phyloP scores from a whole-genome alignment of 306 rosid genomes.

The Ammopiptanthus mongolicus region DNA sequence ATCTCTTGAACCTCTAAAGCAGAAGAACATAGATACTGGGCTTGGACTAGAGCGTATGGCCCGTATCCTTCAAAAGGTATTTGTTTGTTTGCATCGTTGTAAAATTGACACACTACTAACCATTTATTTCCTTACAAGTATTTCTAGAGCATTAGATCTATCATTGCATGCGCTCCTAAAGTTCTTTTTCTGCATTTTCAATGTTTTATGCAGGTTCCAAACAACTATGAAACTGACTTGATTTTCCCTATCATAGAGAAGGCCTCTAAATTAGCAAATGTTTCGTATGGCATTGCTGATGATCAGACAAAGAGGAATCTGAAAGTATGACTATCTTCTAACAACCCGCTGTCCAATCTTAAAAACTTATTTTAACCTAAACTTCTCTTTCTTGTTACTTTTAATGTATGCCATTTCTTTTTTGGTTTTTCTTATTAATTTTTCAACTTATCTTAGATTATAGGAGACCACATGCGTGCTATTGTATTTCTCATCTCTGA shows the following conservation, averaged over 20 bases:
- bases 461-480: constrained; percentile 98
- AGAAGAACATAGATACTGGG: constrained; percentile 92
- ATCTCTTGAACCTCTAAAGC: constrained; percentile 83
- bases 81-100: constrained; percentile 13
- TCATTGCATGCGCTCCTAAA: constrained; percentile 15
- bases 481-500: constrained; percentile 88
- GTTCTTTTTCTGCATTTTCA: constrained; percentile 16
- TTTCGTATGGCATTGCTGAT: constrained; percentile 62
- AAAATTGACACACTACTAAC: neutral
- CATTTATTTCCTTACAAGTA: neutral
- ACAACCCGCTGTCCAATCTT: constrained; percentile 11
- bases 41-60: constrained; percentile 97
- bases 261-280: constrained; percentile 67
- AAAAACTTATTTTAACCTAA: constrained; percentile 11
- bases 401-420: constrained; percentile 1
- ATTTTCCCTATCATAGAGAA: constrained; percentile 88
- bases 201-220: constrained; percentile 71
- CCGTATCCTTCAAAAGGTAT: constrained; percentile 87
- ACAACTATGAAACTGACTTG: constrained; percentile 91
- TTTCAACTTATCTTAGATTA: constrained; percentile 44
- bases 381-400: neutral
- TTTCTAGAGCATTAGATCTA: neutral
- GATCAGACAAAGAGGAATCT: constrained; percentile 62
- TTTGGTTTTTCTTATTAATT: neutral
- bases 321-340: constrained; percentile 45